Evolutionary conservation across 352 stramenopile species (phyloP).

Genomic region (Globisporangium perplexum): DNA sequence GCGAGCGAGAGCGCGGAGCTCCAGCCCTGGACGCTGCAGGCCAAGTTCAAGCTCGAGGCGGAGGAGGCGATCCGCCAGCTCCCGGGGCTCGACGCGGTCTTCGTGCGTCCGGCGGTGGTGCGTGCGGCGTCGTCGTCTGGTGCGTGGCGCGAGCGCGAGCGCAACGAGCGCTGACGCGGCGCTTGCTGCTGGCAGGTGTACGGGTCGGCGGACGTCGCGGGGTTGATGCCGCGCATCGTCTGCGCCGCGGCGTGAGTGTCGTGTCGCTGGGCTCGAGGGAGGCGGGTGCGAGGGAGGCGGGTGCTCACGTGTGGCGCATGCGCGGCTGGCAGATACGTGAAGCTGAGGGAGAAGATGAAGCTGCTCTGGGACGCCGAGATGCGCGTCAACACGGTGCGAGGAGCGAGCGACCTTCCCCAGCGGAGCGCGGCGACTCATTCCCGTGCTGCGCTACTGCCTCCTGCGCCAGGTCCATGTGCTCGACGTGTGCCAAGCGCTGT

Average conservation of each 20-base stretch:
- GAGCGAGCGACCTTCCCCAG: neutral
- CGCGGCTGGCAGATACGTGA: slow-evolving; percentile 51
- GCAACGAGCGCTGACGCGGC: neutral
- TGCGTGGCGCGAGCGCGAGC: neutral
- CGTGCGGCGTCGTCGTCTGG: neutral
- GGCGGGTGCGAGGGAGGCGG: neutral
- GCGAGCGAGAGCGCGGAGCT: slow-evolving; percentile 57
- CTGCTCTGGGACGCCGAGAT: slow-evolving; percentile 84
- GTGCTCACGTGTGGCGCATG: neutral
- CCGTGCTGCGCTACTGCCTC: too few relatives aligned
- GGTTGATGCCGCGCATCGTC: slow-evolving; percentile 83
- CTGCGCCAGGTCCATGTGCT: slow-evolving; percentile 61
- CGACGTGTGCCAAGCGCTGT: slow-evolving; percentile 74
- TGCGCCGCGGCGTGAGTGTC: slow-evolving; percentile 69
- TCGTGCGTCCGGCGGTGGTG: slow-evolving; percentile 75
- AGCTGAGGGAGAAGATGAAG: slow-evolving; percentile 86
- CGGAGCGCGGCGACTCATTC: neutral
- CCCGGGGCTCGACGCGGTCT: slow-evolving; percentile 49
- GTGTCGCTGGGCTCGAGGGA: neutral
- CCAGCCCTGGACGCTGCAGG: slow-evolving; percentile 78
- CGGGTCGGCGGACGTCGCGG: slow-evolving; percentile 66
- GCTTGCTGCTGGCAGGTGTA: slow-evolving; percentile 42
- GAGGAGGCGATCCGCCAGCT: slow-evolving; percentile 69
- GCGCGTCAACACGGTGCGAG: slow-evolving; percentile 78
- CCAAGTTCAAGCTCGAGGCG: slow-evolving; percentile 83